phyloP scores from a whole-genome alignment of 116 monocot genomes.

The Phalaenopsis hybrid region DNA sequence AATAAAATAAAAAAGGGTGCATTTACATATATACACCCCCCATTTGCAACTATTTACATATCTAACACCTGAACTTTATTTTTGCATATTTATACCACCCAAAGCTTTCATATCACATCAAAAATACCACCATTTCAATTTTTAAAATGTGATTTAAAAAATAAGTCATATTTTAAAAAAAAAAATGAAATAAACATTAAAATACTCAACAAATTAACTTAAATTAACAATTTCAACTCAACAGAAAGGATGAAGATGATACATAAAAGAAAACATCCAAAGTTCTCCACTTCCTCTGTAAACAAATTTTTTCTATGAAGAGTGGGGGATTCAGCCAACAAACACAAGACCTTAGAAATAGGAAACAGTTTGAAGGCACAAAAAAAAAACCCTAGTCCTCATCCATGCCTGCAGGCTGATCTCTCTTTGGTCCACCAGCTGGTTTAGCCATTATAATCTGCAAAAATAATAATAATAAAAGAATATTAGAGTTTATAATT shows the following conservation, averaged over 20 bases:
- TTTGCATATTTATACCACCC: too few relatives aligned
- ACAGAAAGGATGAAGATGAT: neutral
- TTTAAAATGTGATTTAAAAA: too few relatives aligned
- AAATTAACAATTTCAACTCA: neutral
- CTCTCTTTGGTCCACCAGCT: conserved; percentile 53
- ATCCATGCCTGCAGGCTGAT: conserved; percentile 42
- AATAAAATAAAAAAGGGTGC: too few relatives aligned
- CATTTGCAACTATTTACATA: too few relatives aligned
- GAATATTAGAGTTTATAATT: neutral
- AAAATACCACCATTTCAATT: too few relatives aligned
- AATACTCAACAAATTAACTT: neutral
- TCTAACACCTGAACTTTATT: too few relatives aligned
- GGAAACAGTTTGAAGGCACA: too few relatives aligned
- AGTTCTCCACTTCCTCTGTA: neutral
- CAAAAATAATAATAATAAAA: neutral
- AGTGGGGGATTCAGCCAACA: neutral
- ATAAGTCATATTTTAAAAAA: too few relatives aligned
- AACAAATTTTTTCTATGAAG: neutral
- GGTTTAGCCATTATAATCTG: conserved; percentile 63
- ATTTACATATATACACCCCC: too few relatives aligned
- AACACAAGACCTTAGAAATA: neutral
- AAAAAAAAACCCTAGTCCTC: conserved; percentile 27
- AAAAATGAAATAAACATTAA: neutral
- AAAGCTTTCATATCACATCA: too few relatives aligned
- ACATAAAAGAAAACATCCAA: neutral